Evolutionary conservation across 768 basidiomycete genomes (phyloP), one percentile per base, ranked within the genome.

Genomic region (Tylopilus balloui): DNA sequence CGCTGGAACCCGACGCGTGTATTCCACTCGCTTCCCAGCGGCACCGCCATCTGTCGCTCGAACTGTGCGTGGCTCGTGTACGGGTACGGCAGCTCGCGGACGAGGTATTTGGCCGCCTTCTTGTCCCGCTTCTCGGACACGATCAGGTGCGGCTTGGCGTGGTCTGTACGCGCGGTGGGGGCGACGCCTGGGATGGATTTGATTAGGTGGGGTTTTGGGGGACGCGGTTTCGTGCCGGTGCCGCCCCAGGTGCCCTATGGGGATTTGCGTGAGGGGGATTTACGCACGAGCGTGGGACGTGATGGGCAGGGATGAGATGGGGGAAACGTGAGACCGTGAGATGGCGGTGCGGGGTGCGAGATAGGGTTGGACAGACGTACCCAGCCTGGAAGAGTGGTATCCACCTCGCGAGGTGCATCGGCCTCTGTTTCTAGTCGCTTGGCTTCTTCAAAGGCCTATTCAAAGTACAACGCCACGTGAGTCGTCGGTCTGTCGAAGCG

Each of bases 61-160:
- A 87, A 97, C 72, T 97, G 96, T 4, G 86, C 90, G 49, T 84
- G 84, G 67, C 86, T 89, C 9, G 95, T 97, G 64, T 92, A 98
- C 3, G 95, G 96, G 69, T 87, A 88, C 3, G 96, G 96, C 38
- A 99, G 69, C 64, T 98, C 94, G 67, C 88, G 88, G 47, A 92
- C 83, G 51, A 84, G 76, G 66, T 94, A 97, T 69, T 92, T 89
- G 14, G 81, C 72, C 0, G 90, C 93, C 66, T 96, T 96, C 72
- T 91, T 92, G 72, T 98, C 95, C 50, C 84, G 83, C 69, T 87
- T 91, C 69, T 99, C 95, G 2, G 91, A 92, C 60, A 99, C 89
- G 72, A 99, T 96, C 62, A 98, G 80, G 64, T 96, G 86, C 11
- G 83, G 77, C 62, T 91, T 91, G 52, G 76, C 75, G 60, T 84